Percentiles rank a stretch among this genome's conserved stretches.
These are phyloP conservation scores for Smittium mucronatum DNA, from an alignment of 371 early-diverging fungal genomes.

Conservation along the genomic window DNA sequence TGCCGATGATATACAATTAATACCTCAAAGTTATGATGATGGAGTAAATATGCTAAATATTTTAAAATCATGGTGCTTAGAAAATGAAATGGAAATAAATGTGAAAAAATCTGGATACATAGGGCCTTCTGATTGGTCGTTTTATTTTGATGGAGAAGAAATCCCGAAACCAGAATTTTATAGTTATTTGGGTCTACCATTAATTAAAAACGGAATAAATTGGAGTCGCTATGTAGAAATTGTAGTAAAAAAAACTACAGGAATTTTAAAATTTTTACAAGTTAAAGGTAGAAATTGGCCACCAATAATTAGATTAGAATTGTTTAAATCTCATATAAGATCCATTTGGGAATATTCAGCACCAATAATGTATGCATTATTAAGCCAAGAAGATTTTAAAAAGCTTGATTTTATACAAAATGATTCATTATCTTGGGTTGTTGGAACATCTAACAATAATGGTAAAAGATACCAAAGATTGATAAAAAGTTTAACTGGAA, in stretches of 20 bases:
- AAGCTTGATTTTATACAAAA: background rate
- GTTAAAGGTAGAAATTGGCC: conserved; percentile 3
- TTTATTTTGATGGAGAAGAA: background rate
- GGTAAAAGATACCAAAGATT: background rate
- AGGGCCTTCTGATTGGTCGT: background rate
- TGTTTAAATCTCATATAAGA: background rate
- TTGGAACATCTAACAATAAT: background rate
- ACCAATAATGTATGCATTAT: background rate
- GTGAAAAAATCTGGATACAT: background rate
- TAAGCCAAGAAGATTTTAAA: background rate
- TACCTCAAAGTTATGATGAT: background rate
- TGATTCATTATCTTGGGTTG: background rate
- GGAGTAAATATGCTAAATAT: background rate
- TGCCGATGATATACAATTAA: conserved; percentile 9
- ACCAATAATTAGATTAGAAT: background rate
- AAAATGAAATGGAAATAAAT: background rate
- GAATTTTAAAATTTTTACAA: conserved; percentile 1
- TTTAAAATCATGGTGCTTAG: background rate
- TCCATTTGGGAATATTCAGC: conserved; percentile 10
- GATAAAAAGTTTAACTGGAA: background rate
- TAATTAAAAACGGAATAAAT: background rate
- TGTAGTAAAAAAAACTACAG: background rate
- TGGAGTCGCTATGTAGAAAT: background rate
- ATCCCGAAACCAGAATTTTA: background rate
- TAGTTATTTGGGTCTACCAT: conserved; percentile 1